Evolutionary conservation across 1,284 basidiomycete species (phyloP).

Genomic region (Puccinia hordei): DNA sequence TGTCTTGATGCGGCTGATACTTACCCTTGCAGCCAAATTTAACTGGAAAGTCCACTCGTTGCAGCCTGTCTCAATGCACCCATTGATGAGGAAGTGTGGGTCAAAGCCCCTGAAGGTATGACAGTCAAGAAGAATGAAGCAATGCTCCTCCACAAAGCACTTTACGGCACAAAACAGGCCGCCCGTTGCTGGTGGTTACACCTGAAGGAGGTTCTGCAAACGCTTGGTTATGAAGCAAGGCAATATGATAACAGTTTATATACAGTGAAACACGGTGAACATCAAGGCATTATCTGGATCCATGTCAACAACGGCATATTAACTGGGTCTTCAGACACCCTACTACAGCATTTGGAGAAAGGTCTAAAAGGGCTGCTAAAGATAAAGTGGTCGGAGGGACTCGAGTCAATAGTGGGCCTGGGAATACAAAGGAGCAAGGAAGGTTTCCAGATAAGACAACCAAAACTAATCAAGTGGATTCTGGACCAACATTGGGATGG

Average conservation of each 20-base stretch:
- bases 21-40: neutral
- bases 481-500: neutral
- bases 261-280: neutral
- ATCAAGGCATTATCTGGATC: neutral
- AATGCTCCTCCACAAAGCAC: neutral
- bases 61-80: neutral
- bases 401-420: neutral
- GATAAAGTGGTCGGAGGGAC: neutral
- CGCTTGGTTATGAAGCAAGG: neutral
- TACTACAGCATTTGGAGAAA: neutral
- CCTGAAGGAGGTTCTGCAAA: neutral
- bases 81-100: neutral
- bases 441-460: neutral
- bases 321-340: neutral
- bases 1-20: neutral
- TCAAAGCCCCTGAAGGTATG: neutral
- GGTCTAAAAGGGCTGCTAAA: neutral
- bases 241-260: neutral
- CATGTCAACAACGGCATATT: neutral
- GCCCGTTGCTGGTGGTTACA: neutral
- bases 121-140: neutral
- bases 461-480: neutral
- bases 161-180: slow-evolving; percentile 5
- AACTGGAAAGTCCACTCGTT: neutral
- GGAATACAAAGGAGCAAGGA: neutral